Conservation (phyloP, 208 protist genomes). For the Sergeia podlipaevii region DNA sequence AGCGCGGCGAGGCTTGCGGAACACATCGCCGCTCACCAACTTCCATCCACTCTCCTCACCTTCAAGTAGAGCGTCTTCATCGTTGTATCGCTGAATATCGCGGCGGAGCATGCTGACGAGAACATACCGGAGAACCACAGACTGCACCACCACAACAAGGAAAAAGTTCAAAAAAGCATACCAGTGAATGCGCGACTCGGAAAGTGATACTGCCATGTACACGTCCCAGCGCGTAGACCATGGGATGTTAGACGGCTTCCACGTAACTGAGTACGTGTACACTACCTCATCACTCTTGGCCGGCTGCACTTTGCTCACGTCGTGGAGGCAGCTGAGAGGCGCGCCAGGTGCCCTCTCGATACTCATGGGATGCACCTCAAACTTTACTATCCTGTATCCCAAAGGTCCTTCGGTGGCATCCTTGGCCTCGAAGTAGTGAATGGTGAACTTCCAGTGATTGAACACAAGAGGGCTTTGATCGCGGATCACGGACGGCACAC, state of each 20-base stretch:
- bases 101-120: constrained; percentile 90
- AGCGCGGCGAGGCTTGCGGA: constrained; percentile 81
- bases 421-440: too few relatives aligned
- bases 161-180: constrained; percentile 96
- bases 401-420: background rate
- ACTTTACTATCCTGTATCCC: too few relatives aligned
- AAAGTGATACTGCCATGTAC: constrained; percentile 68
- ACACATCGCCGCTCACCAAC: constrained; percentile 93
- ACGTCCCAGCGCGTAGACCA: constrained; percentile 95
- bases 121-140: constrained; percentile 93
- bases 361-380: too few relatives aligned
- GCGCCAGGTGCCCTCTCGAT: too few relatives aligned
- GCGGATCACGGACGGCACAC: too few relatives aligned
- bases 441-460: too few relatives aligned
- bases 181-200: constrained; percentile 87
- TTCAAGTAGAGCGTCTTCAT: constrained; percentile 46
- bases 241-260: constrained; percentile 38
- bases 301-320: constrained; percentile 18
- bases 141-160: constrained; percentile 93
- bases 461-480: too few relatives aligned
- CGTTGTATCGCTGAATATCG: constrained; percentile 92
- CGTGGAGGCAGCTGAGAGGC: too few relatives aligned
- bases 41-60: constrained; percentile 93
- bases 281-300: constrained; percentile 11
- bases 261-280: constrained; percentile 65